These are phyloP conservation scores for Solanum chmielewskii DNA, from an alignment of 257 asterid genomes.

Conservation along the genomic window DNA sequence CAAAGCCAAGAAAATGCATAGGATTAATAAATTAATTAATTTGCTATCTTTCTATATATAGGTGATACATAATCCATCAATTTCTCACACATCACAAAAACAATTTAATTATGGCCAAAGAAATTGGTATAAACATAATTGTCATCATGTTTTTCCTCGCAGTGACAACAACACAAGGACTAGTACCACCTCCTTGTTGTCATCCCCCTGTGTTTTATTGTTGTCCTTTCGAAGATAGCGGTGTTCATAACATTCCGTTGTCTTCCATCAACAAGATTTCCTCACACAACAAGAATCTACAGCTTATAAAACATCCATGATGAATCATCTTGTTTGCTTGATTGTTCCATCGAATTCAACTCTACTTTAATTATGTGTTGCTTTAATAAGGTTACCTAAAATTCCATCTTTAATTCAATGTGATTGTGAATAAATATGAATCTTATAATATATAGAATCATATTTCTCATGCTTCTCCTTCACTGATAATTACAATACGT, in stretches of 20 bases:
- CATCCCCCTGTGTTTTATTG: not conserved
- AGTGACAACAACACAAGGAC: not conserved
- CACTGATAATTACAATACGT: too few relatives aligned
- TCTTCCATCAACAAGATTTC: not conserved
- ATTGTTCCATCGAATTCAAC: not conserved
- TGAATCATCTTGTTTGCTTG: not conserved
- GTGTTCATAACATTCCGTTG: not conserved
- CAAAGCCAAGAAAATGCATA: not conserved
- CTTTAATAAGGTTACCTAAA: not conserved
- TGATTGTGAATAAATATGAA: not conserved
- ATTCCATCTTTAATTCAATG: not conserved
- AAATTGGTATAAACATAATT: not conserved
- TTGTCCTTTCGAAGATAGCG: not conserved
- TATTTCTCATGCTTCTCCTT: too few relatives aligned
- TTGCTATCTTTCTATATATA: not conserved
- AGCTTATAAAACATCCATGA: not conserved
- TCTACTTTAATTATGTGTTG: not conserved
- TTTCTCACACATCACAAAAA: not conserved
- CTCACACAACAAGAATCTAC: not conserved
- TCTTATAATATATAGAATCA: not conserved
- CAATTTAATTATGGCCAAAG: not conserved
- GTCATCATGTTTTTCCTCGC: not conserved
- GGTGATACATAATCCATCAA: not conserved
- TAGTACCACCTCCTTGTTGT: not conserved
- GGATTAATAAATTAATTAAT: not conserved